Evolutionary conservation across 1,139 yeast genomes (phyloP).

Genomic region (Blastobotrys malaysiensis): DNA sequence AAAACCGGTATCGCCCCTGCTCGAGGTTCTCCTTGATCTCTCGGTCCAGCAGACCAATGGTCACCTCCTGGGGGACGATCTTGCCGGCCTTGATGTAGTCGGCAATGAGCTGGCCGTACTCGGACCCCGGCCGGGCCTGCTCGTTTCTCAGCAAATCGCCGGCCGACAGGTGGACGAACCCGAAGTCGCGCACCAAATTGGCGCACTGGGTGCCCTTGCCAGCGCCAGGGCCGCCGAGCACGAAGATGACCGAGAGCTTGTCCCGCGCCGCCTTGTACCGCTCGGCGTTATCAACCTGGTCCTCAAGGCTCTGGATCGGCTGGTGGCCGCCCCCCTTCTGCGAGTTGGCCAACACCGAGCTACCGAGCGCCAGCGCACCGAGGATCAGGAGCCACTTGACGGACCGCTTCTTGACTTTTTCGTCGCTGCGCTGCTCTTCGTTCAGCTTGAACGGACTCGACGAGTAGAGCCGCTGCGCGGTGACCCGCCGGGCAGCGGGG

Average conservation of each 20-base stretch:
- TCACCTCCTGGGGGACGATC: conserved; percentile 94
- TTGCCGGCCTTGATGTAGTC: conserved; percentile 78
- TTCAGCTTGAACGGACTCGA: conserved; percentile 6
- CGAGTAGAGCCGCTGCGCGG: background rate
- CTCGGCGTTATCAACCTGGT: conserved; percentile 7
- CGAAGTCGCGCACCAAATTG: conserved; percentile 69
- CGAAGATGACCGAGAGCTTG: conserved; percentile 66
- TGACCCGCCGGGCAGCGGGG: background rate
- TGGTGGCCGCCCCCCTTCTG: conserved; percentile 4
- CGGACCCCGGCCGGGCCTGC: conserved; percentile 74
- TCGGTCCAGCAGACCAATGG: conserved; percentile 73
- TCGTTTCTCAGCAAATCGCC: conserved; percentile 94
- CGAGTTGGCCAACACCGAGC: conserved; percentile 9
- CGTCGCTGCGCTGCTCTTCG: conserved; percentile 6
- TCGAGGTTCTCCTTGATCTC: conserved; percentile 58
- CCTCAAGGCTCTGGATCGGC: conserved; percentile 9
- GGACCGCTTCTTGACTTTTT: conserved; percentile 6
- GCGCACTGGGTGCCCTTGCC: conserved; percentile 98
- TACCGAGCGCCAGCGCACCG: conserved; percentile 13
- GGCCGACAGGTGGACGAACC: conserved; percentile 85
- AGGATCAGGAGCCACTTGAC: conserved; percentile 14
- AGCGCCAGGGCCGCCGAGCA: conserved; percentile 77
- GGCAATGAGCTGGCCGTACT: conserved; percentile 81
- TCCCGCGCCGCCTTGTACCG: background rate
- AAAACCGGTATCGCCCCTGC: conserved; percentile 56